Base-by-base conservation (phyloP, 208 protist species). In the Acanthamoeba sp. region DNA sequence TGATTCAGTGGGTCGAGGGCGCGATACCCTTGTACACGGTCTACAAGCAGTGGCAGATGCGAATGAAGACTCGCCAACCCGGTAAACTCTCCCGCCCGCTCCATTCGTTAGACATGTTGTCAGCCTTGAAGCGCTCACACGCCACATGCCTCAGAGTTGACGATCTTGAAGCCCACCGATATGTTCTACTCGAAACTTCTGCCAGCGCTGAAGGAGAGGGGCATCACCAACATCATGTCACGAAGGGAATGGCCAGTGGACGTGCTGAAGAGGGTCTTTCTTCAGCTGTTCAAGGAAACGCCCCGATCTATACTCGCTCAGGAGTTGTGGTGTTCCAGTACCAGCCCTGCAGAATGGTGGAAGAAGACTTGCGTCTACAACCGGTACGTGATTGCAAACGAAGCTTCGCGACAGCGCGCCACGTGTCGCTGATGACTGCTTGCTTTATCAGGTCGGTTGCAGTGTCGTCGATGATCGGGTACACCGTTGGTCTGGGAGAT, bases 401-500 rank as follows among this genome's bases (percentile, higher is more conserved):
- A 12, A 36, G 18, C 29, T 36, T 29, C 62, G 22, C 10, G 1
- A 38, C 38, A 29, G 7, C 22, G 36, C 0, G 22, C 10, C 22
- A 32, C 20, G 69, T 62, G 1, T 64, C 57, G 10, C 16, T 6
- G 48, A 22, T 52, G 20, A 22, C 20, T 52, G 48, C 12, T 52
- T 29, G 32, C n/a, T 22, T 55, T 7, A 7, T 18, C 45, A 62
- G 85, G 16, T 91, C 85, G 36, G 97, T 98, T 1, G 99, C 99
- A 0, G 95, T 96, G 0, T 97, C 93, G 52, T 98, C 97, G 57
- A 98, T 99, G 71, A 94, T 99, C 20, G 98, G 99, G 32, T 99
- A 99, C 97, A 82, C 99, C 7, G 95, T 99, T 1, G 99, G 99
- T 20, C 96, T 99, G 12, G 99, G 99, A 16, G 99, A 99, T 95